Conservation (phyloP, 1,284 basidiomycete genomes). For the Melampsora americana region DNA sequence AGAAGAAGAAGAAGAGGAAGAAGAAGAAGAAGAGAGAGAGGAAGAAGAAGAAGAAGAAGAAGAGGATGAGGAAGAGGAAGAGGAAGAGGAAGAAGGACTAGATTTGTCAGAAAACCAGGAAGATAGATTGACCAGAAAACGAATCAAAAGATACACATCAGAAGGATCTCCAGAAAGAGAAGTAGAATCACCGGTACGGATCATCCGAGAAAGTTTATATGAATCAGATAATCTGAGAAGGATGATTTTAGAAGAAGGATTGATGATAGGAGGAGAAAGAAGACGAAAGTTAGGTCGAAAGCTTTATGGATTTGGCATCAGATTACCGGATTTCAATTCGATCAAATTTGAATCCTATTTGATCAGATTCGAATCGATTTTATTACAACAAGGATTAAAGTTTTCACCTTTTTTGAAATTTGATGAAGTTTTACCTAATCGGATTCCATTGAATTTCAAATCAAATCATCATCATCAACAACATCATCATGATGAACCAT, state of each 20-base stretch:
- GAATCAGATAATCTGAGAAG: conserved; percentile 5
- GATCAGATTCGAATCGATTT: conserved; percentile 24
- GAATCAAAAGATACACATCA: not conserved
- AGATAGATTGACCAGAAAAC: not conserved
- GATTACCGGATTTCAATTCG: conserved; percentile 34
- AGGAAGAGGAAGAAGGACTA: too few relatives aligned
- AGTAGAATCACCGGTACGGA: too few relatives aligned
- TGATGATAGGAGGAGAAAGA: conserved; percentile 17
- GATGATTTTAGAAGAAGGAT: conserved; percentile 24
- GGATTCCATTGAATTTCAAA: too few relatives aligned
- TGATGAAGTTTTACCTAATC: not conserved
- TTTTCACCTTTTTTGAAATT: not conserved
- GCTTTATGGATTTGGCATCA: conserved; percentile 35
- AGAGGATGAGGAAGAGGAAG: too few relatives aligned
- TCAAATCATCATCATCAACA: not conserved
- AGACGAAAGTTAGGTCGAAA: not conserved
- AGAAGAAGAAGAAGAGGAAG: not conserved
- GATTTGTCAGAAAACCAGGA: not conserved
- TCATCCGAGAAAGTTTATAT: conserved; percentile 38
- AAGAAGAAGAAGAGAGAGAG: too few relatives aligned
- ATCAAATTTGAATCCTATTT: conserved; percentile 22
- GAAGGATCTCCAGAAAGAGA: too few relatives aligned
- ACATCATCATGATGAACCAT: too few relatives aligned
- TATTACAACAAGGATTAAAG: not conserved
- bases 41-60: too few relatives aligned